Evolutionary conservation across 345 rosid genomes (phyloP), one percentile per base, ranked within the genome.

Genomic region (Lagerstroemia speciosa): DNA sequence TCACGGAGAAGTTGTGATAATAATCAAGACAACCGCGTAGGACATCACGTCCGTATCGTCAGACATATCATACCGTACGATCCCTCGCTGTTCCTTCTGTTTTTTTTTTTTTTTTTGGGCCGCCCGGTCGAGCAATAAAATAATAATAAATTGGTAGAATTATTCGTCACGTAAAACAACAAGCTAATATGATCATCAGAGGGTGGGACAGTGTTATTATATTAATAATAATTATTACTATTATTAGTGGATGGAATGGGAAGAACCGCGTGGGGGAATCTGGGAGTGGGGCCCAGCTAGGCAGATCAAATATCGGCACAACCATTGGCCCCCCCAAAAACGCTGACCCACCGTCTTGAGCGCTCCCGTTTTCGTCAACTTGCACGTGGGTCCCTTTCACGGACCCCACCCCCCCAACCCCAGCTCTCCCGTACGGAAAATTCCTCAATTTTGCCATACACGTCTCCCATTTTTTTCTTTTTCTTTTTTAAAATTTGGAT

Each of bases 301-400:
- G 6, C 40, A 45, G 55, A 45, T 19, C 31, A 41, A 20, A 46
- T 43, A 38, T 65, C 67, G 11, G 48, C 50, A 40, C 32, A 38
- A 12, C 63, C 17, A 43, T 15, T 40, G 67, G 67, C 31, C 31
- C 17, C n/a, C n/a, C n/a, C n/a, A n/a, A n/a, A 24, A 65, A 37
- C 30, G 38, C n/a, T 17, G 16, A 52, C 70, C 63, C 70, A 38
- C 71, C 38, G 52, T 55, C 65, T 58, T 38, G 29, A 37, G 22
- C 45, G 62, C 32, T 19, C 43, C 43, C 36, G 71, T 58, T 58
- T n/a, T 38, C 65, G 22, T 60, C 71, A 58, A 58, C 38, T 58
- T 41, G 71, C 64, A 8, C 10, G 65, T 29, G 71, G 71, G 65
- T 24, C 48, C 64, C 65, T 1, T 2, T 30, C 1, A n/a, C n/a